Conservation (phyloP, 352 stramenopile species). For the Phytopythium cucurbitacearum region DNA sequence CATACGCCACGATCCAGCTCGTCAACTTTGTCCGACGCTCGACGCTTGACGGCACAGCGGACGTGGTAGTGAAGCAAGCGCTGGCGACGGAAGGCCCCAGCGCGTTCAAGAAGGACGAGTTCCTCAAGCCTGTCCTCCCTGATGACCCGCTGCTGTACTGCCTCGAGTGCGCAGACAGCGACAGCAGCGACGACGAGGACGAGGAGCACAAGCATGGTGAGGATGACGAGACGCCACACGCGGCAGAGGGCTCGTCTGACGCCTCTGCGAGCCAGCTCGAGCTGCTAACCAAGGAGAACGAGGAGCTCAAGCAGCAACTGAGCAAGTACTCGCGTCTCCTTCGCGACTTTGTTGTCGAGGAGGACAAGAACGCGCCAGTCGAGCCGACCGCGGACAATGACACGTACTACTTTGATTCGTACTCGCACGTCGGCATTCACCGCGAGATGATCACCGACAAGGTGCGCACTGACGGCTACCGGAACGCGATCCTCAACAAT, state of each 20-base stretch:
- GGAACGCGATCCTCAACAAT: constrained; percentile 98
- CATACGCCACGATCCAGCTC: constrained; percentile 76
- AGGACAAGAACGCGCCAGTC: constrained; percentile 26
- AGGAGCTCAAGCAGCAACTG: constrained; percentile 71
- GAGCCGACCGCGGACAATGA: constrained; percentile 61
- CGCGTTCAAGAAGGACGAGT: constrained; percentile 63
- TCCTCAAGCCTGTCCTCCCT: constrained; percentile 67
- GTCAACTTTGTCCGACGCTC: constrained; percentile 70
- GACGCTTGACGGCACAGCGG: constrained; percentile 29
- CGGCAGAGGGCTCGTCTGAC: background rate
- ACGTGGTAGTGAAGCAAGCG: constrained; percentile 37
- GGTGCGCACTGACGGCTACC: constrained; percentile 96
- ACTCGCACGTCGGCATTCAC: constrained; percentile 98
- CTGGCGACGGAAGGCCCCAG: constrained; percentile 36
- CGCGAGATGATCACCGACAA: constrained; percentile 92
- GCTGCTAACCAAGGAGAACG: constrained; percentile 56
- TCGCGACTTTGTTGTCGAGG: constrained; percentile 64
- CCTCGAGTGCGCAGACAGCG: constrained; percentile 59
- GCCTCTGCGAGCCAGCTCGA: constrained; percentile 24
- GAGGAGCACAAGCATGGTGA: constrained; percentile 27
- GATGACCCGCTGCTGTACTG: constrained; percentile 84
- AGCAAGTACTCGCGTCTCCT: constrained; percentile 70
- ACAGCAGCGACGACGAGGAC: constrained; percentile 42
- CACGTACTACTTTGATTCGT: constrained; percentile 98
- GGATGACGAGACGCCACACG: constrained; percentile 8